Evolutionary conservation across 345 rosid species (phyloP), one percentile per base, ranked within the genome.

Genomic region (Clarkia xantiana): DNA sequence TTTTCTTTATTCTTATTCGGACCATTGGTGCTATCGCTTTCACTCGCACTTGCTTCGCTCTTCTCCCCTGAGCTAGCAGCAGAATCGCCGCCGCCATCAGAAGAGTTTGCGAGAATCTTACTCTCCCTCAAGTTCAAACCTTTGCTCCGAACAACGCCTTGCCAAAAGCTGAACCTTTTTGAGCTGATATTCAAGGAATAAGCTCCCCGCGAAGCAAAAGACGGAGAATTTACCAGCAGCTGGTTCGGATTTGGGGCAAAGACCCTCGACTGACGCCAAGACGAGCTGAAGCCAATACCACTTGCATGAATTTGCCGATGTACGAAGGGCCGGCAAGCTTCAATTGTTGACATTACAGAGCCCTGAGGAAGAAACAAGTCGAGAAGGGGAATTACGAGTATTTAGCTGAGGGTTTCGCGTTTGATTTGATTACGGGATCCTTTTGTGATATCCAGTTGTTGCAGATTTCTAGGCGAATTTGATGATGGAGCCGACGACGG

Each of bases 21-120:
- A 11, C 79, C 65, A 45, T 50, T 56, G 14, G 53, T 60, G n/a
- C 56, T 58, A 41, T 55, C 10, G 34, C 25, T 22, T 11, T 49
- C 53, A 9, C 53, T 19, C 6, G 41, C 58, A 41, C 51, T 61
- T 13, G 66, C 60, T 5, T 62, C 66, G 25, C 60, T 49, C 46
- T 62, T 49, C 60, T 62, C 61, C 34, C 42, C 48, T 43, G 59
- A 41, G 22, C 54, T 53, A 34, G 61, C 34, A 14, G 47, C 42
- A 14, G 91, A 65, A 56, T 84, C 96, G 14, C 74, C 66, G 14
- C 82, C 96, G 18, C 74, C 66, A 12, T 84, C 99, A 65, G 85
- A 79, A 62, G 86, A 75, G 49, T 62, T 71, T 14, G 83, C 82
- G 49, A 80, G 54, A 19, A 60, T 59, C 51, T 61, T 68, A 19